phyloP scores from a whole-genome alignment of 176 grass and related monocot species.

The Oryza brachyantha region DNA sequence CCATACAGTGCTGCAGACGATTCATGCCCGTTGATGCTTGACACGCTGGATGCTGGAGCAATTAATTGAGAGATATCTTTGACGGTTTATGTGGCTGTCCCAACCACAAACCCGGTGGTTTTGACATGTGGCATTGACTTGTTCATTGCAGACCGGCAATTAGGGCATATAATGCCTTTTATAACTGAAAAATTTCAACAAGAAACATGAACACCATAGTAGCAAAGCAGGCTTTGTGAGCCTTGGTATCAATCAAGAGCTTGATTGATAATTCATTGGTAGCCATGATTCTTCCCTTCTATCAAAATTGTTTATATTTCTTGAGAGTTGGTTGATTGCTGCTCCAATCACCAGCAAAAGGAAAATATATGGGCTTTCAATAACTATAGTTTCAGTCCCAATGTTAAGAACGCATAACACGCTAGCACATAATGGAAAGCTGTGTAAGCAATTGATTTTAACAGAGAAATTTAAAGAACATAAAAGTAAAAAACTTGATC shows the following conservation, averaged over 20 bases:
- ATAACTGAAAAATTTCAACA: background rate
- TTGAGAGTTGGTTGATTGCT: background rate
- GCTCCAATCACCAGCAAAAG: background rate
- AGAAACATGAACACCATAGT: rapidly evolving
- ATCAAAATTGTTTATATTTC: background rate
- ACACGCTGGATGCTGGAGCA: background rate
- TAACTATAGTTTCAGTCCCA: background rate
- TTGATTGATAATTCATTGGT: too few relatives aligned
- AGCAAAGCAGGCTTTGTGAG: too few relatives aligned
- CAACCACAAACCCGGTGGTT: background rate
- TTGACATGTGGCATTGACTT: background rate
- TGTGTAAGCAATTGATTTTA: too few relatives aligned
- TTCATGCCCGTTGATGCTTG: too few relatives aligned
- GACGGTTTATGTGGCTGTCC: background rate
- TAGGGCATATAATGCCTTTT: background rate
- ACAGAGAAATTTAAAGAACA: too few relatives aligned
- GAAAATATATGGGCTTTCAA: background rate
- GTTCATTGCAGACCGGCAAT: background rate
- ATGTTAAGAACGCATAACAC: background rate
- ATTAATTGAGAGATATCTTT: constrained; percentile 17
- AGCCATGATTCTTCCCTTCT: too few relatives aligned
- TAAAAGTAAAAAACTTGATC: too few relatives aligned
- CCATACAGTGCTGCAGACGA: too few relatives aligned
- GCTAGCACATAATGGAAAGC: too few relatives aligned
- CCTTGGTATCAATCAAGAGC: too few relatives aligned